Evolutionary conservation across 345 rosid genomes (phyloP).

Genomic region (Lepidium aucheri): DNA sequence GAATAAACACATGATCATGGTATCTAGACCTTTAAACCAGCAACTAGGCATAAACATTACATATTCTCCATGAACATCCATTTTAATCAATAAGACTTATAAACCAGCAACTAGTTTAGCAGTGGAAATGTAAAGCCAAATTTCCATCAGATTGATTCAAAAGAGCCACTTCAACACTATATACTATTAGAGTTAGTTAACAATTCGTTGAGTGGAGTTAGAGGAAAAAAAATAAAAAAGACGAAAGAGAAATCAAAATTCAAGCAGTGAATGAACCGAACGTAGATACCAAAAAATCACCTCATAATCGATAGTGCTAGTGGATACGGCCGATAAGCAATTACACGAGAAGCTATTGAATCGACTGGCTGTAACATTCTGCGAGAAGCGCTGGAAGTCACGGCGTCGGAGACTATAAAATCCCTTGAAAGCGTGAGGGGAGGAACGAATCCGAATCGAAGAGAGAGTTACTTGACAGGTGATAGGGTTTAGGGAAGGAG

Average conservation of each 20-base stretch:
- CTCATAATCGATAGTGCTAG: slow-evolving; percentile 49
- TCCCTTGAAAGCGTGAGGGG: slow-evolving; percentile 14
- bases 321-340: slow-evolving; percentile 34
- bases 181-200: background rate
- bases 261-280: background rate
- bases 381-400: background rate
- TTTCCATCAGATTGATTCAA: background rate
- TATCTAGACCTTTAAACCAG: background rate
- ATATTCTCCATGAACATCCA: background rate
- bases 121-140: background rate
- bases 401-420: slow-evolving; percentile 13
- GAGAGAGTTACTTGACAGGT: background rate
- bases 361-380: slow-evolving; percentile 15
- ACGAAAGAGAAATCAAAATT: background rate
- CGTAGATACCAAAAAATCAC: slow-evolving; percentile 12
- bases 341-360: slow-evolving; percentile 35
- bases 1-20: background rate
- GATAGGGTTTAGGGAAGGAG: slow-evolving; percentile 11
- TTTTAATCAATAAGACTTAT: background rate
- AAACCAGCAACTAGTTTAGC: background rate
- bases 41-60: background rate
- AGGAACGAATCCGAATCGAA: background rate
- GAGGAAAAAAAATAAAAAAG: background rate
- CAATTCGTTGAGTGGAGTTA: background rate
- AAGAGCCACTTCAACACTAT: background rate